Base-by-base conservation (phyloP, 2,329 filamentous ascomycete species). In the Aureobasidium melanogenum region DNA sequence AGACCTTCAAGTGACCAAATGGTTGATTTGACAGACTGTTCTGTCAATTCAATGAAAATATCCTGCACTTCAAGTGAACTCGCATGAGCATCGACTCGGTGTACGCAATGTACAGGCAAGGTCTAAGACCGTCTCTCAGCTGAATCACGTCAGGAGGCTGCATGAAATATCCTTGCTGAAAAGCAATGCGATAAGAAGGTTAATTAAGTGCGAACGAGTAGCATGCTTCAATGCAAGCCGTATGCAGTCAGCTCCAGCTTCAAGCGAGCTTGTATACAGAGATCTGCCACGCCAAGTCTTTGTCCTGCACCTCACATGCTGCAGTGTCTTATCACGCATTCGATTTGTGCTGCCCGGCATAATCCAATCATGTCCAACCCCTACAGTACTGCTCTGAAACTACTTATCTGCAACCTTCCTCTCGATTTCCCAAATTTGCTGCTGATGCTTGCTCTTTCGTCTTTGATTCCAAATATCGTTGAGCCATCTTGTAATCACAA, bases 261-360 rank as follows among this genome's bases (percentile, higher is more conserved):
- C 19, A 54, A 41, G 36, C 36, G 24, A 41, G 6, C 36, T 28
- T 28, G 15, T 41, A 54, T 54, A 41, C 9, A 22, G 22, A 54
- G 50, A 54, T 54, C 50, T 54, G 24, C 50, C 50, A 54, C 36
- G 50, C 50, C 50, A 54, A 54, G 50, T 54, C 50, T 24, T 24
- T 6, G 7, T 39, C 50, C 50, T 54, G 36, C 50, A 54, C 36
- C 36, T 39, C 36, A 17, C n/a, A 54, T 54, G 24, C 36, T 24
- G 22, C 24, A 28, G 15, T 54, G 19, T 14, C 4, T 51, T 19
- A 41, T 41, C 50, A 28, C 19, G 30, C 48, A 24, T 26, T 17
- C 15, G 9, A 38, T 19, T 12, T 15, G 46, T 32, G 17, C 26
- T n/a, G 26, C 46, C 14, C 17, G 38, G 5, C 30, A 9, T 30